Evolutionary conservation across 176 grass and related monocot genomes (phyloP).

Genomic region (Oryza glumipatula): DNA sequence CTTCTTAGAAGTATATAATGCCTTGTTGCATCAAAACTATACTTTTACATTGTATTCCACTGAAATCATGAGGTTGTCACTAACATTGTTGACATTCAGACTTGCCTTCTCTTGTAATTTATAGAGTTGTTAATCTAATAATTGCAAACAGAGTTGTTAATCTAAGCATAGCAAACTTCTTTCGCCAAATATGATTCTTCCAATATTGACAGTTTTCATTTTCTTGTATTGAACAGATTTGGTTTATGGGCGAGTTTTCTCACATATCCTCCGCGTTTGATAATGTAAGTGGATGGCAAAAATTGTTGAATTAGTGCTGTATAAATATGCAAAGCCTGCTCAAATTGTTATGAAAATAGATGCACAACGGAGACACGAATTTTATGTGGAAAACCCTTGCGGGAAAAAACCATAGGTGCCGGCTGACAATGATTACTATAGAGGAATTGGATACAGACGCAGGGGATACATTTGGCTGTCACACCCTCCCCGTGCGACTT

Average conservation of each 20-base stretch:
- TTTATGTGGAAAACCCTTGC: no score
- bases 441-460: no score
- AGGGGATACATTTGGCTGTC: no score
- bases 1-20: neutral
- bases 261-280: constrained; percentile 87
- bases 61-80: neutral
- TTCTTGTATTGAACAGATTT: constrained; percentile 61
- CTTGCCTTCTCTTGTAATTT: neutral
- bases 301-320: constrained; percentile 23
- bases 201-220: constrained; percentile 34
- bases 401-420: no score
- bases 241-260: constrained; percentile 95
- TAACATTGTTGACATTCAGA: neutral
- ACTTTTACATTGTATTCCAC: neutral
- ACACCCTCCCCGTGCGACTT: no score
- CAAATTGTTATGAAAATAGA: neutral
- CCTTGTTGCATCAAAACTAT: neutral
- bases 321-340: neutral
- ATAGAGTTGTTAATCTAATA: neutral
- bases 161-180: constrained; percentile 4
- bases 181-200: neutral
- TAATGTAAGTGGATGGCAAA: constrained; percentile 58
- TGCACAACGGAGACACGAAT: no score
- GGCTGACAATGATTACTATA: no score
- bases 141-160: constrained; percentile 9